Evolutionary conservation across 2,329 filamentous ascomycete genomes (phyloP), one percentile per base, ranked within the genome.

Genomic region (Phoma herbarum): DNA sequence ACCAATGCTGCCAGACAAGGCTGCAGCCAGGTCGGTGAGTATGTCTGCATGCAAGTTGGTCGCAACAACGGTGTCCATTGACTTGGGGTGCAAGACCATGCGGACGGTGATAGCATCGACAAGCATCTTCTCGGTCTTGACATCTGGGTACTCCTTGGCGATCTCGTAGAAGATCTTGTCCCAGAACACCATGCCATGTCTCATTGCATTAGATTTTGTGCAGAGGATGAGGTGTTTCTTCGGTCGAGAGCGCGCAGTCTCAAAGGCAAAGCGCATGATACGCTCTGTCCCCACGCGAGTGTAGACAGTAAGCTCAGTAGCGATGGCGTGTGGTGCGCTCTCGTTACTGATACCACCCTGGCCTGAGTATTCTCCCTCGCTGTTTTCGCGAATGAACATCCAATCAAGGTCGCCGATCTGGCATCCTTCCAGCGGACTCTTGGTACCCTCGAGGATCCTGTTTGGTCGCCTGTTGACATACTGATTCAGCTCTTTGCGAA

Each of bases 401-500:
- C 80, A 83, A 61, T 83, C 79, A 1, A 83, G 71, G 61, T 81
- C 75, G 5, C 65, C 62, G 0, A 73, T 71, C 43, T 73, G 62
- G 52, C 76, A 75, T 29, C 77, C 72, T 5, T 70, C 70, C 7
- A 83, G 59, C 1, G 80, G 80, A 23, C 78, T 77, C 8, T 66
- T 70, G 8, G 75, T 80, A 16, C 80, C 80, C 5, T 73, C 71
- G 3, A 82, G 63, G 46, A 82, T 80, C 18, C 78, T 70, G 8
- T 79, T 81, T 0, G 74, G 89, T 0, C 88, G 83, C 0, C 90
- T 82, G 62, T 90, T 91, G 63, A 89, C 84, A 67, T 89, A 90
- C 67, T 90, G 87, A 60, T 90, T 87, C 44, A 90, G 82, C 35
- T 86, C 82, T 50, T 89, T 86, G 35, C 88, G 84, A 67, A 91